Evolutionary conservation across 495 filamentous ascomycete genomes (phyloP), one percentile per base, ranked within the genome.

Genomic region (Hyaloscypha hepaticicola): DNA sequence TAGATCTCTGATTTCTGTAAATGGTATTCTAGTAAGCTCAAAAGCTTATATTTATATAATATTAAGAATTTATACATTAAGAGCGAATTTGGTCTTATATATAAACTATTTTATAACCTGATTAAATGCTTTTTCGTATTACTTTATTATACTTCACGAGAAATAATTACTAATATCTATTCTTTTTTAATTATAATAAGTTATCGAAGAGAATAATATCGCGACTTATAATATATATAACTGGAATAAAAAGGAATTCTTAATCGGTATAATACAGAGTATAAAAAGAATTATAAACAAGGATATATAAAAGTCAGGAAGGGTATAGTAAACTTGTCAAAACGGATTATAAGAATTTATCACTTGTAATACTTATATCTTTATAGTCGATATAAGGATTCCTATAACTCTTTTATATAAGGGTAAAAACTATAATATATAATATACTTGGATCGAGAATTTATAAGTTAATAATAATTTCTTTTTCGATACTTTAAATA

Each of bases 41-140:
- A 34, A 34, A 34, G 31, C 31, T 34, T 34, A 34, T 34, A 34
- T 12, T 34, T 34, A 34, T 12, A 12, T 34, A 34, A 34, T 34
- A 34, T 34, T 34, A 34, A 34, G 31, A 5, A 34, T 34, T 5
- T 12, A 34, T 12, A 12, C 31, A 12, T 34, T n/a, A 51, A 51
- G 48, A 16, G 48, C 48, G 48, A 51, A 51, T 51, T n/a, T 51
- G 48, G 48, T 16, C 48, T 16, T 51, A 51, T n/a, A 7, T 51
- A 51, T 51, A 51, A 51, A 24, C 48, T 51, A 51, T 51, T 51
- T 24, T 51, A 51, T 51, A 51, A 51, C 19, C 48, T 51, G 22
- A 16, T 51, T n/a, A 51, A 51, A 16, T 51, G 22, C 48, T 51
- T 24, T 51, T 51, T 51, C 48, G 48, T 16, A 16, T 51, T 51